These are phyloP conservation scores for Ascomycota sp. DNA, from an alignment of 2,329 filamentous ascomycete species.

Conservation along the genomic window DNA sequence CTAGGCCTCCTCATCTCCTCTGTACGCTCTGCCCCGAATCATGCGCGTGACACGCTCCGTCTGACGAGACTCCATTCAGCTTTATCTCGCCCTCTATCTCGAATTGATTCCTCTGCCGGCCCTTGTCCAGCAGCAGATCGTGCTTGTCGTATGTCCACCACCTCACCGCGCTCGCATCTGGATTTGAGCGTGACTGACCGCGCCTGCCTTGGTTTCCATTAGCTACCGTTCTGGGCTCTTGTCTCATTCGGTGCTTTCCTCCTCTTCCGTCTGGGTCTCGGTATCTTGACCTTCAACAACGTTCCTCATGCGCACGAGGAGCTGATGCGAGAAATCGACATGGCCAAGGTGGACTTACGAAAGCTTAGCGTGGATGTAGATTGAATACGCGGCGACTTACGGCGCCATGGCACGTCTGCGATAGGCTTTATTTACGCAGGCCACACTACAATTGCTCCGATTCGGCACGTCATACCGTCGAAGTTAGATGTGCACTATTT, in stretches of 20 bases:
- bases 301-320: constrained; percentile 80
- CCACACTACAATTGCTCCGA: too few species aligned
- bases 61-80: constrained; percentile 24
- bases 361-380: constrained; percentile 61
- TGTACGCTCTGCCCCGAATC: constrained; percentile 29
- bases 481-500: too few species aligned
- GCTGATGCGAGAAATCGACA: constrained; percentile 65
- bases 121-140: constrained; percentile 62
- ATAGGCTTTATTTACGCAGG: too few species aligned
- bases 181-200: not conserved
- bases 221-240: constrained; percentile 87
- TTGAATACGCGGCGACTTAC: constrained; percentile 15
- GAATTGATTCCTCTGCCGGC: constrained; percentile 63
- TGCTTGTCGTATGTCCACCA: constrained; percentile 50
- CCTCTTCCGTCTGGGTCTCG: constrained; percentile 76
- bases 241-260: constrained; percentile 85
- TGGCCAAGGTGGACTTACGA: constrained; percentile 55
- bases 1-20: constrained; percentile 73
- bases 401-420: too few species aligned
- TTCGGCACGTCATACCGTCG: too few species aligned
- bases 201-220: not conserved
- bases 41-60: constrained; percentile 3
- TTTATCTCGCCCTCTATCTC: constrained; percentile 76
- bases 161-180: not conserved
- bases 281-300: constrained; percentile 92